Evolutionary conservation across 2,329 filamentous ascomycete species (phyloP).

Genomic region (Fusarium heterosporum): DNA sequence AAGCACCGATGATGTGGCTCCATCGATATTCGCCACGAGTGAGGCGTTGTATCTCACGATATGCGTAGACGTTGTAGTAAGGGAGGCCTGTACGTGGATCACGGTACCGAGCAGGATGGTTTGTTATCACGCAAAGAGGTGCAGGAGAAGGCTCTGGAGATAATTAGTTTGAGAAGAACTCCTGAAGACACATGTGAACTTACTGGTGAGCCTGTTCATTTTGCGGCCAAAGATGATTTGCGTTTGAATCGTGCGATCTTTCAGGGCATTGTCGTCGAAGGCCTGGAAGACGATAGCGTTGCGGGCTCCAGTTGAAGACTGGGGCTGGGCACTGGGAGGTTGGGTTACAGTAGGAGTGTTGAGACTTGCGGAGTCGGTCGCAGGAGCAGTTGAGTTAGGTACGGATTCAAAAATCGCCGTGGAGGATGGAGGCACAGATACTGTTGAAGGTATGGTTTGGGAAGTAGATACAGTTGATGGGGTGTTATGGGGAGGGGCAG

Average conservation of each 20-base stretch:
- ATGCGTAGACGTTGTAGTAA: slow-evolving; percentile 83
- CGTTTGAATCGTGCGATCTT: slow-evolving; percentile 68
- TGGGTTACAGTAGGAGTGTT: slow-evolving; percentile 25
- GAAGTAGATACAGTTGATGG: slow-evolving; percentile 6
- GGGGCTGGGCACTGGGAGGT: slow-evolving; percentile 40
- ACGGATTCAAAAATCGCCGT: slow-evolving; percentile 19
- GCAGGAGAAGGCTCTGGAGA: slow-evolving; percentile 61
- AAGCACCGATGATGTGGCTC: slow-evolving; percentile 84
- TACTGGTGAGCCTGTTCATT: slow-evolving; percentile 68
- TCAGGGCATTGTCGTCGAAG: slow-evolving; percentile 67
- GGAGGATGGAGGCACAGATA: slow-evolving; percentile 5
- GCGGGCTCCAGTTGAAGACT: slow-evolving; percentile 60
- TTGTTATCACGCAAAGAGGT: slow-evolving; percentile 83
- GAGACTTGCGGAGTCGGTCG: slow-evolving; percentile 16
- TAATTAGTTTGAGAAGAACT: slow-evolving; percentile 6
- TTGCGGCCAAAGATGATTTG: slow-evolving; percentile 69
- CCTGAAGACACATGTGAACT: slow-evolving; percentile 42
- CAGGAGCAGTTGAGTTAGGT: slow-evolving; percentile 11
- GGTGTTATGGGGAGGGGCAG: slow-evolving; percentile 36
- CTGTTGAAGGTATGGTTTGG: slow-evolving; percentile 5
- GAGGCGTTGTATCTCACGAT: slow-evolving; percentile 82
- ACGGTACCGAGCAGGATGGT: slow-evolving; percentile 81
- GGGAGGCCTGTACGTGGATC: slow-evolving; percentile 87
- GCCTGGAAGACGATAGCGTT: slow-evolving; percentile 71
- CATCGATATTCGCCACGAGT: slow-evolving; percentile 80